phyloP scores from a whole-genome alignment of 305 asterid genomes.

The Withania somnifera region DNA sequence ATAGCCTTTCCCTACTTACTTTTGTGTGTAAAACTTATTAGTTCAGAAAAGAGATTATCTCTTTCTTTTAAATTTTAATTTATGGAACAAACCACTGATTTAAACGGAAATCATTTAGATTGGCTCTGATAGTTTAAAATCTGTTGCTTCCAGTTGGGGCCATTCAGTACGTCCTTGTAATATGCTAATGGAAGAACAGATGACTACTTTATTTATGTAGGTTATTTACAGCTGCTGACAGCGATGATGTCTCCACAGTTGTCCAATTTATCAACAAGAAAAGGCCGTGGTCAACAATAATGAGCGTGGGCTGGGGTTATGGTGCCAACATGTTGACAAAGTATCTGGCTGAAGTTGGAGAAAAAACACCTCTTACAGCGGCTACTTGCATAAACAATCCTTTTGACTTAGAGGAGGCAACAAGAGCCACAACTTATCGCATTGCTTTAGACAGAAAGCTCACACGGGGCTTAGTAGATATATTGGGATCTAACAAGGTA shows the following conservation, averaged over 20 bases:
- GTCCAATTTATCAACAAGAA: constrained; percentile 59
- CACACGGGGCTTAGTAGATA: constrained; percentile 58
- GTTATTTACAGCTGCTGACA: constrained; percentile 99
- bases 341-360: constrained; percentile 88
- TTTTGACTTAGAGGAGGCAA: constrained; percentile 80
- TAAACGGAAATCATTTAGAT: background rate
- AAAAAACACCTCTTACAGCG: constrained; percentile 86
- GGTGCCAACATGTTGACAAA: constrained; percentile 98
- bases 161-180: constrained; percentile 10
- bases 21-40: background rate
- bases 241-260: constrained; percentile 90
- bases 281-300: constrained; percentile 88
- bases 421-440: constrained; percentile 44
- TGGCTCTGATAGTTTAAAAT: constrained; percentile 19
- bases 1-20: background rate
- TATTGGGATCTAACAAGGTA: constrained; percentile 79
- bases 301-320: constrained; percentile 94
- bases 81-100: background rate
- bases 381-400: constrained; percentile 92
- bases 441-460: constrained; percentile 44
- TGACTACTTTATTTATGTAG: constrained; percentile 65
- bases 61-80: background rate
- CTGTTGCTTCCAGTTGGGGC: constrained; percentile 19
- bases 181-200: constrained; percentile 42
- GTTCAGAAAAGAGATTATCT: background rate